Base-by-base conservation (phyloP, 148 eudicot species). In the Euryodendron excelsum region DNA sequence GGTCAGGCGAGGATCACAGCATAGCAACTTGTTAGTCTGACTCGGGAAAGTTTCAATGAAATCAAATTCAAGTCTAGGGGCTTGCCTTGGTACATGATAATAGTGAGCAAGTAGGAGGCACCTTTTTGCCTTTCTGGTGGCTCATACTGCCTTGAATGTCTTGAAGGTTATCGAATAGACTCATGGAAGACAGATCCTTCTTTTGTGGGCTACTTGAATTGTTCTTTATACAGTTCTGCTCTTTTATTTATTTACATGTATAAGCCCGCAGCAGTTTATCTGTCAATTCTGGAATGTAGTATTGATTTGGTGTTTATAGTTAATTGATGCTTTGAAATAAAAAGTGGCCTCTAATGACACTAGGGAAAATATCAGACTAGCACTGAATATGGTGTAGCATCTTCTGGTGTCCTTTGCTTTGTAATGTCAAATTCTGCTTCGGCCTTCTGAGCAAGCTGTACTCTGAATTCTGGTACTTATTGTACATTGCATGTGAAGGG, bases 1-100 rank as follows among this genome's bases (percentile, higher is more conserved):
- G 99, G 99, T 37, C 87, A 98, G 25, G 84, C 80, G 21, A 91
- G 99, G 84, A 81, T 96, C 81, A 91, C 99, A 48, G 90, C 99
- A 0, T 95, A 93, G 87, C 17, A 69, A 63, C 65, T 31, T 47
- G 15, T 20, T 60, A 48, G 3, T 50, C 21, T 79, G 36, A 48
- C 50, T 45, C 3, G 4, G 7, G 28, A 47, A 44, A 74, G 30
- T 36, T 74, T 75, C 59, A 68, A 41, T 37, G 34, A 25, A 59
- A 73, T 48, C 47, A 36, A 37, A 45, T 75, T 63, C 4, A 36
- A 37, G 6, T 39, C 11, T 69, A 17, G 48, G 45, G 13, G 27
- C 2, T 37, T 67, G 25, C 18, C 44, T 41, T 68, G 58, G 52
- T 48, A 1, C 52, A 48, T 48, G 14, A 12, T 44, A 13, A 44